Conservation (phyloP, 1,139 yeast genomes). For the Candida neerlandica region DNA sequence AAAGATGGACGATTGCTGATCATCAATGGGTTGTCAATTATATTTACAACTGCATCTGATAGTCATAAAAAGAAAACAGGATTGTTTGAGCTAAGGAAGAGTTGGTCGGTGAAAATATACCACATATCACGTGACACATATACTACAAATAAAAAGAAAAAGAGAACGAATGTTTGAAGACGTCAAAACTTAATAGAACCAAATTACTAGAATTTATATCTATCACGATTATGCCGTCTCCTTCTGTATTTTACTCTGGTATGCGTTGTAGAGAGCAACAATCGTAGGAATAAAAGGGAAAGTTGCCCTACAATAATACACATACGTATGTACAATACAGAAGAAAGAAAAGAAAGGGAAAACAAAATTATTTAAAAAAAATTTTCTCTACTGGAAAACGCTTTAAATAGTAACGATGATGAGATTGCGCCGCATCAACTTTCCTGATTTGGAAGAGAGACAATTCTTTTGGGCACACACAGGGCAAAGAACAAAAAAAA, state of each 20-base stretch:
- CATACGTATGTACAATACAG: slow-evolving; percentile 51
- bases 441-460: neutral
- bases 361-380: slow-evolving; percentile 8
- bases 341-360: slow-evolving; percentile 15
- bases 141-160: too few species aligned
- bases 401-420: neutral
- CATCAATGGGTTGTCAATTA: too few species aligned
- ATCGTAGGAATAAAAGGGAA: slow-evolving; percentile 29
- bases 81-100: too few species aligned
- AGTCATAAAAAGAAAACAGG: too few species aligned
- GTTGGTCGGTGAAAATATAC: too few species aligned
- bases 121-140: too few species aligned
- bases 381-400: slow-evolving; percentile 1
- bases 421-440: neutral
- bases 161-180: slow-evolving; percentile 2
- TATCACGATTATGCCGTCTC: slow-evolving; percentile 6
- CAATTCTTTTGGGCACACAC: neutral
- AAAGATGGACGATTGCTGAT: too few species aligned
- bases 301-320: slow-evolving; percentile 57
- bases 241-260: slow-evolving; percentile 46
- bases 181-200: slow-evolving; percentile 6
- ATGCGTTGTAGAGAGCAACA: slow-evolving; percentile 57
- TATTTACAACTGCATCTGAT: too few species aligned
- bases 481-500: neutral
- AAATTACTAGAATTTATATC: neutral